Conservation (phyloP, 2,329 filamentous ascomycete genomes). For the Pestalotiopsis sp. region DNA sequence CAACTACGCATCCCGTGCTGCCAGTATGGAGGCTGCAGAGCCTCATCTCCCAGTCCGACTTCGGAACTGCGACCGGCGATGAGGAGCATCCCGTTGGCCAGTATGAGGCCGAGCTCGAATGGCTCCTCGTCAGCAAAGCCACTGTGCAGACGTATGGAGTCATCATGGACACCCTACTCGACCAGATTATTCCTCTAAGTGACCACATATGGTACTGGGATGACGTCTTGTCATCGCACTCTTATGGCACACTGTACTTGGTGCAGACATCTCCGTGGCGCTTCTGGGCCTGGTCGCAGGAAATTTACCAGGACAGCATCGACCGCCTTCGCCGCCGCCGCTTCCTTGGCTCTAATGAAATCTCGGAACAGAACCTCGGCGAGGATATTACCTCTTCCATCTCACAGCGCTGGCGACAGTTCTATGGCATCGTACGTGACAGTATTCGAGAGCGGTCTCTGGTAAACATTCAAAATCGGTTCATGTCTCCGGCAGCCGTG, state of each 20-base stretch:
- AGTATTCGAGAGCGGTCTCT: conserved; percentile 75
- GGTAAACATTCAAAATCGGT: conserved; percentile 68
- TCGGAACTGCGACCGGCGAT: conserved; percentile 42
- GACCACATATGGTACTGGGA: conserved; percentile 98
- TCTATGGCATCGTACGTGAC: conserved; percentile 79
- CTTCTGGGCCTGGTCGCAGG: conserved; percentile 71
- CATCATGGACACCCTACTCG: conserved; percentile 74
- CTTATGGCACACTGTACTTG: conserved; percentile 80
- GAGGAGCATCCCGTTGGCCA: conserved; percentile 34
- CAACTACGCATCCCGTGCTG: conserved; percentile 66
- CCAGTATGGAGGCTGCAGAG: conserved; percentile 59
- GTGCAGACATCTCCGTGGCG: conserved; percentile 82
- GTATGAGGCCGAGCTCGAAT: conserved; percentile 81
- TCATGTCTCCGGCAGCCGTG: conserved; percentile 78
- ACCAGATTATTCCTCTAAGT: conserved; percentile 80
- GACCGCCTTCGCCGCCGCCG: conserved; percentile 36
- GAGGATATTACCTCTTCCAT: conserved; percentile 41
- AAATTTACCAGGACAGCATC: conserved; percentile 68
- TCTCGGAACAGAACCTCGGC: conserved; percentile 21
- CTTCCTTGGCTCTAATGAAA: conserved; percentile 31
- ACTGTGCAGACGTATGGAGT: conserved; percentile 88
- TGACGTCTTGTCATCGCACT: conserved; percentile 77
- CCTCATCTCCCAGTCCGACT: conserved; percentile 65
- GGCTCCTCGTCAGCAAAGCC: conserved; percentile 89
- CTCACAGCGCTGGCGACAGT: conserved; percentile 63